Percentiles rank a stretch among this genome's conserved stretches.
These are phyloP conservation scores for Quercus variabilis DNA, from an alignment of 306 rosid genomes.

Conservation along the genomic window DNA sequence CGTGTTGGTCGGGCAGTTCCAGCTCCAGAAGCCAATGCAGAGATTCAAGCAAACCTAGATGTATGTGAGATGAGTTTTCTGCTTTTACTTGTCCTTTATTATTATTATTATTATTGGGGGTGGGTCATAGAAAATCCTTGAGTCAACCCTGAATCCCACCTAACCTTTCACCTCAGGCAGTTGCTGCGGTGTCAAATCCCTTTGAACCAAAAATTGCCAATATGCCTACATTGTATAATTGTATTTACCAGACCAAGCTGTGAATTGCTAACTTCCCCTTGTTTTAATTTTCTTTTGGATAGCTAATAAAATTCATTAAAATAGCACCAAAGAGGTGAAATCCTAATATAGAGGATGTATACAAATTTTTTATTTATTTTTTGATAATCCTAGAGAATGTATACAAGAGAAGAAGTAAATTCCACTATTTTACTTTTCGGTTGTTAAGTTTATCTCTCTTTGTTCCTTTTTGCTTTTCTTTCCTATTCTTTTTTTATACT, in stretches of 20 bases:
- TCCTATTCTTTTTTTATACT: background rate
- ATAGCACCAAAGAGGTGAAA: no score
- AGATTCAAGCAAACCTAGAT: conserved; percentile 83
- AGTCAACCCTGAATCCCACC: background rate
- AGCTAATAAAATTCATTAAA: no score
- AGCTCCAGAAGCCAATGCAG: conserved; percentile 97
- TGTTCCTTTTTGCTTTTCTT: no score
- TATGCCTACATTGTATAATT: background rate
- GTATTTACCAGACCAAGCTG: background rate
- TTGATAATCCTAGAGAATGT: no score
- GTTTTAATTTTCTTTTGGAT: no score
- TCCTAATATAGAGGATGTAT: no score
- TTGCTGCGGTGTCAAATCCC: background rate
- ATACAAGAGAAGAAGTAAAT: no score
- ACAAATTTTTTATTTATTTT: no score
- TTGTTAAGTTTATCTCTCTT: no score
- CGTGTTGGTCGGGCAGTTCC: conserved; percentile 78
- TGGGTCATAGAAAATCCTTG: background rate
- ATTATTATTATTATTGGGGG: no score
- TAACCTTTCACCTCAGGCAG: background rate
- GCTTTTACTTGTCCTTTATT: background rate
- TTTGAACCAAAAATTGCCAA: background rate
- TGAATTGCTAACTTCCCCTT: background rate
- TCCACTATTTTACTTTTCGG: no score
- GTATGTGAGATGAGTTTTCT: conserved; percentile 40